These are phyloP conservation scores for Xylaria castorea DNA, from an alignment of 495 filamentous ascomycete genomes.

Conservation along the genomic window DNA sequence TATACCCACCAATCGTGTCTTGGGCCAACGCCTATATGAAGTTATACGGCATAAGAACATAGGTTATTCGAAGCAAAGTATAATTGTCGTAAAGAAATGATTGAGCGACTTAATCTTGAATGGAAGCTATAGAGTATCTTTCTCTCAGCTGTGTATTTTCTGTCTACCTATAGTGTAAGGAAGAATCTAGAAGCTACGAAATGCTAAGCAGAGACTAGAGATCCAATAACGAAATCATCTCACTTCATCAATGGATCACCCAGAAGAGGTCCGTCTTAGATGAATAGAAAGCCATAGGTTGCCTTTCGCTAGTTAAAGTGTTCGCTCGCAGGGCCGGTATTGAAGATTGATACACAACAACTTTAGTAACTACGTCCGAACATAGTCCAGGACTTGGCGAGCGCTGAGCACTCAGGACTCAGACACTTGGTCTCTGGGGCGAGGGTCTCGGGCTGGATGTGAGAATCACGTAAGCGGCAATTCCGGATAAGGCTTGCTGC, in stretches of 20 bases:
- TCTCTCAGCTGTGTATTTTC: not conserved
- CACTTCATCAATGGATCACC: not conserved
- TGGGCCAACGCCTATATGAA: not conserved
- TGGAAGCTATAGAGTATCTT: no score
- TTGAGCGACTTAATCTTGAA: not conserved
- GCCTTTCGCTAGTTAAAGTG: not conserved
- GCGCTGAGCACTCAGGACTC: slow-evolving; percentile 78
- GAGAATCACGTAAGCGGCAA: not conserved
- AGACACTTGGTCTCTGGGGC: slow-evolving; percentile 82
- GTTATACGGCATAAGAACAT: not conserved
- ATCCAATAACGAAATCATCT: not conserved
- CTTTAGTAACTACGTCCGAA: slow-evolving; percentile 73
- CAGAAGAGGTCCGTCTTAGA: not conserved
- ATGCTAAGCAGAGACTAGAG: slow-evolving; percentile 7
- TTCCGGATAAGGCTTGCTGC: slow-evolving; percentile 23
- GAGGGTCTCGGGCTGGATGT: slow-evolving; percentile 68
- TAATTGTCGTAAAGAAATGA: not conserved
- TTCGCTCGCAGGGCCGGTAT: not conserved
- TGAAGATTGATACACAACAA: not conserved
- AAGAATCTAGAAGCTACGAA: slow-evolving; percentile 10
- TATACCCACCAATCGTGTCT: no score
- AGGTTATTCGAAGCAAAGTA: not conserved
- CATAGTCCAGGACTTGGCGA: slow-evolving; percentile 84
- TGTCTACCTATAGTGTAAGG: slow-evolving; percentile 2
- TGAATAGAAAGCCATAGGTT: not conserved